Evolutionary conservation across 129 eudicot species (phyloP).

Genomic region (Smallanthus sonchifolius): DNA sequence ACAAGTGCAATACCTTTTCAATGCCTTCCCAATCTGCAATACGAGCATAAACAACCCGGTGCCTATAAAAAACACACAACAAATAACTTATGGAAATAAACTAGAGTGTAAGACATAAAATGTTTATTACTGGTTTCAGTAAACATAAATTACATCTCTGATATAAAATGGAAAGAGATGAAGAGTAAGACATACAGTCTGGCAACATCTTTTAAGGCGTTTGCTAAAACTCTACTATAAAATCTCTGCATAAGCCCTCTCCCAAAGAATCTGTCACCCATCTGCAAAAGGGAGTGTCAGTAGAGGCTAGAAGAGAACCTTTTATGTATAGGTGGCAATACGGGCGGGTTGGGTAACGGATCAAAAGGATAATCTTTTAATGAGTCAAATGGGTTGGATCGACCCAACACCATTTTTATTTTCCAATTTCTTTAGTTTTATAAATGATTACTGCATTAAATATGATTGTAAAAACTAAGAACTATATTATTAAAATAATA

Average conservation of each 20-base stretch:
- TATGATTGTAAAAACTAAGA: neutral
- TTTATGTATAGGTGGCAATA: neutral
- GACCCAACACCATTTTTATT: neutral
- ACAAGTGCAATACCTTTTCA: slow-evolving; percentile 42
- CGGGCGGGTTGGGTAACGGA: neutral
- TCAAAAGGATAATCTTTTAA: neutral
- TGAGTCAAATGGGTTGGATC: neutral
- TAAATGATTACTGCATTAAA: neutral
- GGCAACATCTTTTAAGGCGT: slow-evolving; percentile 67
- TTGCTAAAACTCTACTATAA: slow-evolving; percentile 60
- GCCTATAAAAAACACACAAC: slow-evolving; percentile 38
- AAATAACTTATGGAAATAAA: slow-evolving; percentile 6
- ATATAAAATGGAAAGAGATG: slow-evolving; percentile 7
- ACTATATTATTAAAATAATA: neutral
- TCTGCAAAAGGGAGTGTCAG: slow-evolving; percentile 35
- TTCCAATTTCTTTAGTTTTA: neutral
- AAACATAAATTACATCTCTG: neutral
- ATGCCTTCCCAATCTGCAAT: slow-evolving; percentile 83
- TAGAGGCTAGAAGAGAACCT: neutral
- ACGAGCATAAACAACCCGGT: slow-evolving; percentile 56
- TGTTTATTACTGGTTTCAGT: neutral
- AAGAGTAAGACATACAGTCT: slow-evolving; percentile 45
- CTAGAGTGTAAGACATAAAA: neutral
- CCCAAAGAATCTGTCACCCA: slow-evolving; percentile 66
- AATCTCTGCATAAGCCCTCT: slow-evolving; percentile 67